phyloP scores from a whole-genome alignment of 805 yeast genomes.

The Sungouiozyma ichnusensis region DNA sequence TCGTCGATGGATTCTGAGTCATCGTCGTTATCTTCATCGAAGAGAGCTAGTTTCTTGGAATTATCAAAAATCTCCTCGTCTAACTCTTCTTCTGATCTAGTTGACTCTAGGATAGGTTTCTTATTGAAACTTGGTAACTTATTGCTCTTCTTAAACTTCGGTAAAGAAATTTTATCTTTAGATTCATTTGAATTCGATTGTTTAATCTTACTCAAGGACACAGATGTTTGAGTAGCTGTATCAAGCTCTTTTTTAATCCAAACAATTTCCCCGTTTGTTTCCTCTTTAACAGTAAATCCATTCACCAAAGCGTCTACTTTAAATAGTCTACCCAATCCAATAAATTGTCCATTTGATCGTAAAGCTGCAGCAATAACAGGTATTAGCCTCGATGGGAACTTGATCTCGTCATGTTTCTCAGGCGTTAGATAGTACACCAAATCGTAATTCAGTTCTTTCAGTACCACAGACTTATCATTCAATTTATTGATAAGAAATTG shows the following conservation, averaged over 20 bases:
- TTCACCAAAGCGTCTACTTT: slow-evolving; percentile 52
- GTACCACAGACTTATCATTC: slow-evolving; percentile 36
- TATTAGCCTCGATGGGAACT: slow-evolving; percentile 39
- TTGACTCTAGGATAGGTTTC: neutral
- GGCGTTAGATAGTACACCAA: slow-evolving; percentile 49
- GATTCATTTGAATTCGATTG: neutral
- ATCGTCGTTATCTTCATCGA: slow-evolving; percentile 35
- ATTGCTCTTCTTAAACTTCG: neutral
- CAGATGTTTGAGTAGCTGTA: slow-evolving; percentile 25
- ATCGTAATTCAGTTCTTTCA: slow-evolving; percentile 32
- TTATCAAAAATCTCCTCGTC: slow-evolving; percentile 32
- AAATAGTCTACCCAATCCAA: slow-evolving; percentile 37
- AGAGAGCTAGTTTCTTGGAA: slow-evolving; percentile 40
- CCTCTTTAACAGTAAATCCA: slow-evolving; percentile 8
- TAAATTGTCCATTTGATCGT: slow-evolving; percentile 35
- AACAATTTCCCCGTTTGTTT: slow-evolving; percentile 29
- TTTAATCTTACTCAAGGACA: slow-evolving; percentile 6
- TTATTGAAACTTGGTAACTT: slow-evolving; percentile 11
- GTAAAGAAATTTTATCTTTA: neutral
- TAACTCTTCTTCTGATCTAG: slow-evolving; percentile 25
- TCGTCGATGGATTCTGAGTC: slow-evolving; percentile 48
- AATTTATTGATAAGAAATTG: slow-evolving; percentile 53
- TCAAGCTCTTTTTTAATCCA: slow-evolving; percentile 48
- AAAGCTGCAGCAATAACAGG: slow-evolving; percentile 33
- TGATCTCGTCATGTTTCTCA: slow-evolving; percentile 32